A percentile compares a stretch with the other conserved stretches of the same genome.
Conservation (phyloP, 1,284 basidiomycete genomes). For the Inonotus obliquus region DNA sequence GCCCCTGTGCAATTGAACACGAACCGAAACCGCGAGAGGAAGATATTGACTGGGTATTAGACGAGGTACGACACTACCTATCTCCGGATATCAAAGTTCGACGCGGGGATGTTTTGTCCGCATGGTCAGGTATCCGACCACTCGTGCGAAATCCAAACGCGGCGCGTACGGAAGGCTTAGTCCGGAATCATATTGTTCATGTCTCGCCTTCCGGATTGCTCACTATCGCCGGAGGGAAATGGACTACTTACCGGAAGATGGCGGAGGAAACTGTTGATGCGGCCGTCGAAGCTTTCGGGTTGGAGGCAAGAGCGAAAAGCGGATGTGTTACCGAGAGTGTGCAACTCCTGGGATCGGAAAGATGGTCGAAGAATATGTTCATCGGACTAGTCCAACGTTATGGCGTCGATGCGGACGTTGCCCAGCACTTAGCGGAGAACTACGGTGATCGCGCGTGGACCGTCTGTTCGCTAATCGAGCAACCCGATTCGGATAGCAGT, state of each 20-base stretch:
- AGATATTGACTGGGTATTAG: conserved; percentile 95
- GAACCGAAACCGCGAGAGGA: conserved; percentile 88
- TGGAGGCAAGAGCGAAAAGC: conserved; percentile 51
- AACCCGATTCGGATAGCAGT: conserved; percentile 22
- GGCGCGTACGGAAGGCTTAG: conserved; percentile 80
- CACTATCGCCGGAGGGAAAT: conserved; percentile 97
- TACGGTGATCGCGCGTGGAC: conserved; percentile 98
- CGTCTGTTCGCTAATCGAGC: conserved; percentile 75
- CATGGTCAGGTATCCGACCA: conserved; percentile 91
- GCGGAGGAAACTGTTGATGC: conserved; percentile 92
- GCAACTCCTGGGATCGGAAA: conserved; percentile 89
- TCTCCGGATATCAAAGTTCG: conserved; percentile 91
- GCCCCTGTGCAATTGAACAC: conserved; percentile 70
- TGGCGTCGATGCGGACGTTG: conserved; percentile 89
- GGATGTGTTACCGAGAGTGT: conserved; percentile 81
- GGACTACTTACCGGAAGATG: conserved; percentile 98
- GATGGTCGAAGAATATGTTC: conserved; percentile 96
- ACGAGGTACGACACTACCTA: conserved; percentile 88
- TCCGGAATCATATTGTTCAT: conserved; percentile 94
- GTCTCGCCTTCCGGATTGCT: conserved; percentile 79
- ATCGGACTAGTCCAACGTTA: conserved; percentile 92
- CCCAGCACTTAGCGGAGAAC: conserved; percentile 87
- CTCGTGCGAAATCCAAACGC: conserved; percentile 83
- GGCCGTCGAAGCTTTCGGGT: conserved; percentile 76
- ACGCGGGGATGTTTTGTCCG: conserved; percentile 94